Evolutionary conservation across 331 rosid species (phyloP).

Genomic region (Spiraea crenata): DNA sequence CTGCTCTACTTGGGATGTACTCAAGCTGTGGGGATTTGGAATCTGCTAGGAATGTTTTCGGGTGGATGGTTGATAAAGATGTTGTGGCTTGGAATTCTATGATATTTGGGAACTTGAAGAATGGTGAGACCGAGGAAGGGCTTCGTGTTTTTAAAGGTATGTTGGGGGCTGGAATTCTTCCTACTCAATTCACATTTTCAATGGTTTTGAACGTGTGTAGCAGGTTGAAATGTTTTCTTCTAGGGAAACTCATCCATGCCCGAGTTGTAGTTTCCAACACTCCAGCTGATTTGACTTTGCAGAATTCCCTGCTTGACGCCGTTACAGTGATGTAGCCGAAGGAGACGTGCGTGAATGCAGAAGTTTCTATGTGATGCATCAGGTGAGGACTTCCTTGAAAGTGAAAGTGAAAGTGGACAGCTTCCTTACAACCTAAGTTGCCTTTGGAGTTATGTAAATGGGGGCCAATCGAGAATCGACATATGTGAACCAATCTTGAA

Average conservation of each 20-base stretch:
- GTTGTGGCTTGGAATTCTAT: constrained; percentile 74
- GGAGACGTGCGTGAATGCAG: no score
- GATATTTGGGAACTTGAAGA: constrained; percentile 59
- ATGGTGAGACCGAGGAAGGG: constrained; percentile 39
- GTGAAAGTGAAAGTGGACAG: no score
- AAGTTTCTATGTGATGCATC: no score
- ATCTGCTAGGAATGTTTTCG: constrained; percentile 54
- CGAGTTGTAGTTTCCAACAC: constrained; percentile 48
- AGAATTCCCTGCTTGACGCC: constrained; percentile 76
- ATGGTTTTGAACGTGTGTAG: constrained; percentile 65
- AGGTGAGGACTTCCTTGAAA: no score
- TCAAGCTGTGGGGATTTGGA: constrained; percentile 55
- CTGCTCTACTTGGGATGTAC: constrained; percentile 78
- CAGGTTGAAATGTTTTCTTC: constrained; percentile 36
- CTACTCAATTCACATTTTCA: constrained; percentile 63
- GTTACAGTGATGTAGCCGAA: no score
- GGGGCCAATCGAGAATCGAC: no score
- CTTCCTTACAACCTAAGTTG: no score
- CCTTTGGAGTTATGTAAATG: no score
- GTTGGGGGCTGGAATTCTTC: constrained; percentile 48
- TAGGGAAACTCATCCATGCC: constrained; percentile 61
- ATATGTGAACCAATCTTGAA: no score
- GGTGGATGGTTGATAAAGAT: constrained; percentile 53
- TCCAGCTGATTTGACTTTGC: constrained; percentile 52
- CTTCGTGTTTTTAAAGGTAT: constrained; percentile 42